phyloP scores from a whole-genome alignment of 1,284 basidiomycete genomes.

The Tilletia caries region DNA sequence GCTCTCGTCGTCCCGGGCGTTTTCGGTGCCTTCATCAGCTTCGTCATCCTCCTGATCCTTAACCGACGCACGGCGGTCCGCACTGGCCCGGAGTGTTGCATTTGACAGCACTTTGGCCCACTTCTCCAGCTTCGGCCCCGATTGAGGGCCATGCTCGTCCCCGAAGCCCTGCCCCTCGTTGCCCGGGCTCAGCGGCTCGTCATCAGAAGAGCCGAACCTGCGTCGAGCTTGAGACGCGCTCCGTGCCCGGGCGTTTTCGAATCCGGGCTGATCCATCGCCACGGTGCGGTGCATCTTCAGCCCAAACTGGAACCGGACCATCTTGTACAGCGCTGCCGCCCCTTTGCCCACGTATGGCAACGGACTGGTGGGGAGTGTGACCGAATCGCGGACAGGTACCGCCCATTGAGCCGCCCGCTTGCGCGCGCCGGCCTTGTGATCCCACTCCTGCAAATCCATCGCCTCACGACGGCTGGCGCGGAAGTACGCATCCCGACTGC shows the following conservation, averaged over 20 bases:
- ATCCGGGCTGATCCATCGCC: not conserved
- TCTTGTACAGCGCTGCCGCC: not conserved
- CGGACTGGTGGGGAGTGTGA: not conserved
- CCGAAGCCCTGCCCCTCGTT: too few species aligned
- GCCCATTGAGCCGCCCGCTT: not conserved
- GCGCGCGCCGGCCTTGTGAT: too few species aligned
- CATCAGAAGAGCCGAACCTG: too few species aligned
- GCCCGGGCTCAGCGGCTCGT: too few species aligned
- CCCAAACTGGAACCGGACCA: not conserved
- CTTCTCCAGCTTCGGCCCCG: too few species aligned
- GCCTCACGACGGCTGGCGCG: not conserved
- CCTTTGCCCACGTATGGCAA: not conserved
- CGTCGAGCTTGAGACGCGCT: not conserved
- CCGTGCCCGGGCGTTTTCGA: not conserved
- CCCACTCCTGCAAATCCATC: not conserved
- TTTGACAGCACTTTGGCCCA: too few species aligned
- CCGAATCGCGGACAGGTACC: not conserved
- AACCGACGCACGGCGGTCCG: too few species aligned
- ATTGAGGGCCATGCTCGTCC: too few species aligned
- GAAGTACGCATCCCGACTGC: conserved; percentile 10
- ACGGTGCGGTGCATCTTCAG: conserved; percentile 8
- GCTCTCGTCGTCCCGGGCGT: not conserved
- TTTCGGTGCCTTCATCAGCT: not conserved
- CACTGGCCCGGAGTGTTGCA: too few species aligned
- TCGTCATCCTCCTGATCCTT: not conserved